A percentile compares a stretch with the other conserved stretches of the same genome.
Conservation (phyloP, 495 filamentous ascomycete genomes). For the Xylaria sp. region DNA sequence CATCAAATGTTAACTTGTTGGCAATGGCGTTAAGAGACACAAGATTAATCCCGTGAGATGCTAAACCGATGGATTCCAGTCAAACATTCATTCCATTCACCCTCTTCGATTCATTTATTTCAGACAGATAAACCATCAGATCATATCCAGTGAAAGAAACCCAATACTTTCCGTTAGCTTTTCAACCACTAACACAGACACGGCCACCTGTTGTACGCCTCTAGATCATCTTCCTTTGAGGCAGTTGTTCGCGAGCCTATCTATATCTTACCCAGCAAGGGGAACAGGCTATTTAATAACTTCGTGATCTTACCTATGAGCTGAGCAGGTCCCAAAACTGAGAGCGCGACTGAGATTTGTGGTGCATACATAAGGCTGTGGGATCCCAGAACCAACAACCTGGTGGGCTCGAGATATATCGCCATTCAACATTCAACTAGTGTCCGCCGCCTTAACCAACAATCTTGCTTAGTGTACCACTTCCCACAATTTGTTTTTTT, state of each 20-base stretch:
- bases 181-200: too few relatives aligned
- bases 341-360: not conserved
- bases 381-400: not conserved
- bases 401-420: not conserved
- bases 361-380: not conserved
- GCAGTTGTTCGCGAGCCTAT: not conserved
- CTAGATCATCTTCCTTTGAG: not conserved
- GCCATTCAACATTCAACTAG: not conserved
- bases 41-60: not conserved
- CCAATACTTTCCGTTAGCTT: not conserved
- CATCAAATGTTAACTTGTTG: not conserved
- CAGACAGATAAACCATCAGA: not conserved
- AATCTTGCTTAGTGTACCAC: not conserved
- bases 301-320: not conserved
- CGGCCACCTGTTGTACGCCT: not conserved
- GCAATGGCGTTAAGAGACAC: not conserved
- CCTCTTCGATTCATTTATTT: not conserved
- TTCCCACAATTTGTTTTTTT: not conserved
- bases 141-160: not conserved
- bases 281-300: not conserved
- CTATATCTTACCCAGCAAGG: not conserved
- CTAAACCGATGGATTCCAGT: not conserved
- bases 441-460: not conserved
- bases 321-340: not conserved
- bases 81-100: not conserved